phyloP scores from a whole-genome alignment of 192 early-diverging fungal genomes.

The Podila epicladia region DNA sequence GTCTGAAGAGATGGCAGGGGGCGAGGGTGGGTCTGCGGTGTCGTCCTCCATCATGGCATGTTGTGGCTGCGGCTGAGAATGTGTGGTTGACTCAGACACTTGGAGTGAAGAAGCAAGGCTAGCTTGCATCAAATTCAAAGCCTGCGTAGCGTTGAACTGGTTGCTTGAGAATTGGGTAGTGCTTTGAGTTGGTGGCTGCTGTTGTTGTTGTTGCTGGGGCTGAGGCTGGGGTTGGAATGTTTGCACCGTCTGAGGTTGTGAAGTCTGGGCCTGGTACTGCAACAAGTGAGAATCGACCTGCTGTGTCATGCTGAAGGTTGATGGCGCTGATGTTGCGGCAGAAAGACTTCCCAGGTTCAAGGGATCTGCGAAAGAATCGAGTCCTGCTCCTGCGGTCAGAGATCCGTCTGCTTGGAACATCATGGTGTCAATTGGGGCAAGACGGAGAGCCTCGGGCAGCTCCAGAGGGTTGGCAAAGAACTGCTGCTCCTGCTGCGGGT shows the following conservation, averaged over 20 bases:
- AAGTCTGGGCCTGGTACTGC: conserved; percentile 16
- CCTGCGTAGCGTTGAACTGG: conserved; percentile 14
- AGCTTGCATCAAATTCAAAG: conserved; percentile 39
- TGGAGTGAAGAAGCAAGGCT: conserved; percentile 21
- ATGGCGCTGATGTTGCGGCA: background rate
- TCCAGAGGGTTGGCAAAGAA: conserved; percentile 51
- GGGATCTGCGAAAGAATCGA: conserved; percentile 29
- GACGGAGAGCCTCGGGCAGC: conserved; percentile 34
- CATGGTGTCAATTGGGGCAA: conserved; percentile 45
- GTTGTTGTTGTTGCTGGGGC: conserved; percentile 4
- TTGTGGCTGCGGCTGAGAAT: background rate
- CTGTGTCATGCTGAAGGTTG: conserved; percentile 11
- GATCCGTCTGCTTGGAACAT: conserved; percentile 31
- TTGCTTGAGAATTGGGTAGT: conserved; percentile 8
- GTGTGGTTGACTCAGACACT: background rate
- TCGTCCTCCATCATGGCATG: conserved; percentile 20
- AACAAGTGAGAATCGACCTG: conserved; percentile 18
- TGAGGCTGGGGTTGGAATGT: conserved; percentile 7
- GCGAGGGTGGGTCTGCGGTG: conserved; percentile 39
- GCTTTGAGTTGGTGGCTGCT: background rate
- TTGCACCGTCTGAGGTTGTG: too few species aligned
- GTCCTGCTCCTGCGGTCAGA: background rate
- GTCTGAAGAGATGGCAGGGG: conserved; percentile 45
- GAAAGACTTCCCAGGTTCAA: conserved; percentile 17
- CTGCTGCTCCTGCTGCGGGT: conserved; percentile 49